phyloP scores from a whole-genome alignment of 805 yeast genomes.

The Myxozyma vanderwaltii region DNA sequence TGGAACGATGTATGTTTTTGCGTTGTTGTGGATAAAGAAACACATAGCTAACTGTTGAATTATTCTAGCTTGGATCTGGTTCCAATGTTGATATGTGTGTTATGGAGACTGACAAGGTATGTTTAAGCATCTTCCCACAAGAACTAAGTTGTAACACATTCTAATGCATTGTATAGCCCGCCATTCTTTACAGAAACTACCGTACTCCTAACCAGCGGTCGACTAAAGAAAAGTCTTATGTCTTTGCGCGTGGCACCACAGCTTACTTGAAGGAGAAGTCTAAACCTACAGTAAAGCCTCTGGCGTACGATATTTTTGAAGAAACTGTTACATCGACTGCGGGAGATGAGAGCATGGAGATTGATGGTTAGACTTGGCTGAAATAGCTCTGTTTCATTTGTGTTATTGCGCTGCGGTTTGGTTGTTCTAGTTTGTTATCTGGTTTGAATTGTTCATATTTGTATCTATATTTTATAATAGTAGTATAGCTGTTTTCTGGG shows the following conservation, averaged over 20 bases:
- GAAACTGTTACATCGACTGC: constrained; percentile 20
- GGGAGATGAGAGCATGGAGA: constrained; percentile 31
- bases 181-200: constrained; percentile 81
- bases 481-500: neutral
- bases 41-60: neutral
- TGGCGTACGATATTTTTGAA: constrained; percentile 28
- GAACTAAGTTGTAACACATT: neutral
- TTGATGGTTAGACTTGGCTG: constrained; percentile 15
- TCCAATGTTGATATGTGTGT: constrained; percentile 97
- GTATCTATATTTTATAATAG: neutral
- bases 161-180: constrained; percentile 44
- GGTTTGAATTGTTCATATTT: neutral
- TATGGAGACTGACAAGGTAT: constrained; percentile 86
- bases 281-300: constrained; percentile 65
- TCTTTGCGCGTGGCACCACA: constrained; percentile 92
- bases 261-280: constrained; percentile 73
- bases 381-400: neutral
- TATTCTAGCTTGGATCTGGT: constrained; percentile 76
- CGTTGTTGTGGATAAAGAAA: neutral
- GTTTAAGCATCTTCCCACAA: too few species aligned
- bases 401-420: neutral
- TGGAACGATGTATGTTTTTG: constrained; percentile 72
- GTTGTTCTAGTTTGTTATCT: neutral
- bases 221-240: constrained; percentile 77
- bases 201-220: constrained; percentile 88